phyloP scores from a whole-genome alignment of 345 rosid species.

The Luvunga scandens region DNA sequence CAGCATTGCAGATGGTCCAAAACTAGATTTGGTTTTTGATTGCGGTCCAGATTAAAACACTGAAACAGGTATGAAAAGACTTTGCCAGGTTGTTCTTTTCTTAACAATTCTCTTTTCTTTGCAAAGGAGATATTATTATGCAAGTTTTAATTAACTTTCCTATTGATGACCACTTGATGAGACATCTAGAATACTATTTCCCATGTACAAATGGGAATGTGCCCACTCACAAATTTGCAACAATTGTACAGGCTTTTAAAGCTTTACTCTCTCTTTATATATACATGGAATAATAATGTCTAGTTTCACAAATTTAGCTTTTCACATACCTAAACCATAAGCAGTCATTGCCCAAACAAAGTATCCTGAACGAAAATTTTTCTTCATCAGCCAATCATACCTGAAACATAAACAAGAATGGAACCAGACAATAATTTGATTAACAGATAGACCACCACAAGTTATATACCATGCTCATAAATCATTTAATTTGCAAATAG shows the following conservation, averaged over 20 bases:
- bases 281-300: neutral
- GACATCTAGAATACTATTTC: neutral
- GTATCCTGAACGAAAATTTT: constrained; percentile 75
- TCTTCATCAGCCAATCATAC: constrained; percentile 87
- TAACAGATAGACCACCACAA: neutral
- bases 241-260: neutral
- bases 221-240: neutral
- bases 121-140: neutral
- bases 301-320: neutral
- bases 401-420: constrained; percentile 33
- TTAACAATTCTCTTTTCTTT: neutral
- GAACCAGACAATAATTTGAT: neutral
- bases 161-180: neutral
- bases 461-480: neutral
- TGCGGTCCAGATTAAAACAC: neutral
- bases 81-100: neutral
- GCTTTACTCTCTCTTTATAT: neutral
- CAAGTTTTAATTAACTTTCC: neutral
- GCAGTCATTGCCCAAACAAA: constrained; percentile 90
- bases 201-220: neutral
- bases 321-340: constrained; percentile 78
- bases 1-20: neutral
- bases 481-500: neutral
- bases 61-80: neutral
- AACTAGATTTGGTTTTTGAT: neutral